Percentiles rank a stretch among this genome's conserved stretches.
phyloP scores from a whole-genome alignment of 345 rosid species.

The Toxicodendron radicans region DNA sequence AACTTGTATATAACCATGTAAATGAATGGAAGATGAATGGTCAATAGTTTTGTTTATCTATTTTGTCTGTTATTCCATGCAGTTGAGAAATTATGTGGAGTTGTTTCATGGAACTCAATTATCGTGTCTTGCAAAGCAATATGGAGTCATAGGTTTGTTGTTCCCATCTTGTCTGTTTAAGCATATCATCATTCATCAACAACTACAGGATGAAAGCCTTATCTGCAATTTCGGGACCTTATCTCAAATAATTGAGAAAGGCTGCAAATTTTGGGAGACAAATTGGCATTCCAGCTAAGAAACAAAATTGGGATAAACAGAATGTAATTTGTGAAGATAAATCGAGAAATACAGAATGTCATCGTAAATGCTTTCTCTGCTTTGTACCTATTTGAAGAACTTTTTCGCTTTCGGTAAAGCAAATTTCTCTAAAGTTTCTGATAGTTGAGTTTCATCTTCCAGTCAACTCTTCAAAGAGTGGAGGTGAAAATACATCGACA shows the following conservation, averaged over 20 bases:
- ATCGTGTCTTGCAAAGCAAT: conserved; percentile 21
- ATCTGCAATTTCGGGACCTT: neutral
- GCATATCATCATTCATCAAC: conserved; percentile 5
- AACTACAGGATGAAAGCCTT: neutral
- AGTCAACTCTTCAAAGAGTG: neutral
- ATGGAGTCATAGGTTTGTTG: conserved; percentile 20
- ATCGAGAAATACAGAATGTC: no score
- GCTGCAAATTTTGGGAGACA: neutral
- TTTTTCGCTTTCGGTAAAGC: neutral
- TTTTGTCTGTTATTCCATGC: neutral
- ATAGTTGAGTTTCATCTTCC: neutral
- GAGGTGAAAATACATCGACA: no score
- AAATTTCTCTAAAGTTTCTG: neutral
- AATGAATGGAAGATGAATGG: conserved; percentile 40
- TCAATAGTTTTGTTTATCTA: neutral
- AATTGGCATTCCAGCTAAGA: no score
- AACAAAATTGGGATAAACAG: neutral
- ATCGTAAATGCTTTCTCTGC: neutral
- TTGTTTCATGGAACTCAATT: conserved; percentile 17
- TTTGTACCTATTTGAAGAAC: neutral
- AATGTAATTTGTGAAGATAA: neutral
- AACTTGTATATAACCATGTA: conserved; percentile 53
- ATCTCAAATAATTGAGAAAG: neutral
- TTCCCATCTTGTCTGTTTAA: conserved; percentile 16
- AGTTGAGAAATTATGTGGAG: conserved; percentile 18